A percentile compares a stretch with the other conserved stretches of the same genome.
Evolutionary conservation across 164 flowering plant genomes (phyloP).

Genomic region (Sextonia rubra): DNA sequence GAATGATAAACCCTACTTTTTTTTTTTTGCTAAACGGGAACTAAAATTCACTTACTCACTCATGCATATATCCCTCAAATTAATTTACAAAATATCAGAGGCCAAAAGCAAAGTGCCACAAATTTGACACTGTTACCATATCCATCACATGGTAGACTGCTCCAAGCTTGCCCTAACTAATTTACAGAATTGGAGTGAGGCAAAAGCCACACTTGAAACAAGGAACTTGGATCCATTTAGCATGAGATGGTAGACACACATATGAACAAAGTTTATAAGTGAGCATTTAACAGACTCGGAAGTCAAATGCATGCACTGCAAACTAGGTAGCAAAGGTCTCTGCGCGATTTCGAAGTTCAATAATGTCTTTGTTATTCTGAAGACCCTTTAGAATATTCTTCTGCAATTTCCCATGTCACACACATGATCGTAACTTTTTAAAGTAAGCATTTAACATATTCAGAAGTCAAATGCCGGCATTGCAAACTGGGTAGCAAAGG

Average conservation of each 20-base stretch:
- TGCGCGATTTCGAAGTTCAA: constrained; percentile 58
- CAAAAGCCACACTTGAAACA: neutral
- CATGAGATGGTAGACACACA: neutral
- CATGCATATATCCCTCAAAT: no score
- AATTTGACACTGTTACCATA: no score
- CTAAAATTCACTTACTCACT: no score
- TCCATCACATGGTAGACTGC: neutral
- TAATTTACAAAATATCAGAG: no score
- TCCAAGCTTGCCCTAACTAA: neutral
- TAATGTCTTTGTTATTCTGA: constrained; percentile 57
- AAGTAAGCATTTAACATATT: constrained; percentile 8
- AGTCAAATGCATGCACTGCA: constrained; percentile 37
- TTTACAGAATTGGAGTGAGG: neutral
- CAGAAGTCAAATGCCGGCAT: constrained; percentile 45
- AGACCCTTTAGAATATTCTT: constrained; percentile 63
- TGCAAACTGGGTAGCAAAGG: constrained; percentile 59
- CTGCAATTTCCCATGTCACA: constrained; percentile 43
- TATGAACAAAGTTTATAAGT: neutral
- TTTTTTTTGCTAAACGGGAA: no score
- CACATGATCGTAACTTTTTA: neutral
- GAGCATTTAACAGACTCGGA: constrained; percentile 20
- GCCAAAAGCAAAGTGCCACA: neutral
- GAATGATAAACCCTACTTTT: no score
- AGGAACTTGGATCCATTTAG: neutral
- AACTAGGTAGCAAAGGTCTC: constrained; percentile 74